Evolutionary conservation across 2,329 filamentous ascomycete genomes (phyloP).

Genomic region (Ceratocystis harringtonii): DNA sequence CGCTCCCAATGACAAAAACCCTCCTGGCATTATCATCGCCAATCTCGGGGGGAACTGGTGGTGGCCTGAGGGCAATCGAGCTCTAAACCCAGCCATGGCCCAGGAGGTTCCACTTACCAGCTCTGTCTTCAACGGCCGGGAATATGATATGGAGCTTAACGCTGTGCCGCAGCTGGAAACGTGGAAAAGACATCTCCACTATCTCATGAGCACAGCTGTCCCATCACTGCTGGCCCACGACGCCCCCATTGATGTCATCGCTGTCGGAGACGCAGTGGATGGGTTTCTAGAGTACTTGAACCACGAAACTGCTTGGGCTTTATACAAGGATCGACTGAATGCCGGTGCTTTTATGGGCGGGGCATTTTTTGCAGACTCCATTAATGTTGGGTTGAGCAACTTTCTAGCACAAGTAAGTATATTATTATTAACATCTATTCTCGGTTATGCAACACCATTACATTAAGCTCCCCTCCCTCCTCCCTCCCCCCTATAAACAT

Average conservation of each 20-base stretch:
- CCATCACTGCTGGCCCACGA: conserved; percentile 30
- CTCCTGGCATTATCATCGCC: conserved; percentile 53
- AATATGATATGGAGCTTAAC: conserved; percentile 32
- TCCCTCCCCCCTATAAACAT: neutral
- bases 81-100: conserved; percentile 46
- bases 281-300: conserved; percentile 44
- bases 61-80: conserved; percentile 47
- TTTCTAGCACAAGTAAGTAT: conserved; percentile 38
- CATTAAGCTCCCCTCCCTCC: neutral
- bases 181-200: conserved; percentile 39
- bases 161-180: conserved; percentile 6
- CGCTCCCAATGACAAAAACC: conserved; percentile 24
- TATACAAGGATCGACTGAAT: conserved; percentile 30
- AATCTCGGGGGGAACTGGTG: conserved; percentile 68
- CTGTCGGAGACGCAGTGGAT: conserved; percentile 47
- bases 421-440: neutral
- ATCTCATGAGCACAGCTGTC: conserved; percentile 52
- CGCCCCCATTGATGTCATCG: conserved; percentile 54
- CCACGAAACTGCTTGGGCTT: conserved; percentile 36
- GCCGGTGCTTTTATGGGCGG: conserved; percentile 38
- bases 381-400: conserved; percentile 32
- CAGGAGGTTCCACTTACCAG: conserved; percentile 44
- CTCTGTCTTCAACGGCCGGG: conserved; percentile 41
- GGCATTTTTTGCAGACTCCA: conserved; percentile 26
- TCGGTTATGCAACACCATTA: neutral